Evolutionary conservation across 1,284 basidiomycete genomes (phyloP), one percentile per base, ranked within the genome.

Genomic region (Trametes pubescens): DNA sequence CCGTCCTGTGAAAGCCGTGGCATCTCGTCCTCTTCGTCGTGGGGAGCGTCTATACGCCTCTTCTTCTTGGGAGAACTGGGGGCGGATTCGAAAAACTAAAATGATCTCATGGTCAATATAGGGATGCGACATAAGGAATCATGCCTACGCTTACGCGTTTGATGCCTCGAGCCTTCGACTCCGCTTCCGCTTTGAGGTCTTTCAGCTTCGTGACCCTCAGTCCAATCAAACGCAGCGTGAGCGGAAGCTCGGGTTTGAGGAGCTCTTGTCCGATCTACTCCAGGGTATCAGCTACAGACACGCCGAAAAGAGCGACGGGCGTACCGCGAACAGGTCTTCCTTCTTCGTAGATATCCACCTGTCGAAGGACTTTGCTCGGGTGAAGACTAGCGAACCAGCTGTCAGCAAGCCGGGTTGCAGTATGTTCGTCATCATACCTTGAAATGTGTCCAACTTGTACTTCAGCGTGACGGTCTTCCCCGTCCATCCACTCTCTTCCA

Each of bases 151-250:
- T 62, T 72, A 91, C 91, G 57, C 86, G 80, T 74, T 90, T 90
- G 61, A 93, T 92, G 4, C 85, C 82, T 24, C 84, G 82, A 51
- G 76, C 79, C 18, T 74, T 73, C 9, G 71, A 70, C 16, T 84
- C 79, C 29, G 81, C 80, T 52, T 81, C 72, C 16, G 80, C 82
- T 65, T 81, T 81, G 29, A 96, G 77, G 75, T 97, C 94, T 72
- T 92, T 94, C 61, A 97, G 79, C 65, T 92, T 95, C 2, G 93
- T 95, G 24, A 95, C 82, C 51, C 94, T 83, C 26, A 97, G 79
- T 2, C 94, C 94, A 61, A 97, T 89, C 4, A 97, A 81, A 46
- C 95, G 84, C 24, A 96, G 79, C 21, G 84, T 88, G 24, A 95
- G 74, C 0, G 94, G 95, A 14, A 93, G 77, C 75, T 95, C 94